phyloP scores from a whole-genome alignment of 2,329 filamentous ascomycete species.

The Alternaria panax region DNA sequence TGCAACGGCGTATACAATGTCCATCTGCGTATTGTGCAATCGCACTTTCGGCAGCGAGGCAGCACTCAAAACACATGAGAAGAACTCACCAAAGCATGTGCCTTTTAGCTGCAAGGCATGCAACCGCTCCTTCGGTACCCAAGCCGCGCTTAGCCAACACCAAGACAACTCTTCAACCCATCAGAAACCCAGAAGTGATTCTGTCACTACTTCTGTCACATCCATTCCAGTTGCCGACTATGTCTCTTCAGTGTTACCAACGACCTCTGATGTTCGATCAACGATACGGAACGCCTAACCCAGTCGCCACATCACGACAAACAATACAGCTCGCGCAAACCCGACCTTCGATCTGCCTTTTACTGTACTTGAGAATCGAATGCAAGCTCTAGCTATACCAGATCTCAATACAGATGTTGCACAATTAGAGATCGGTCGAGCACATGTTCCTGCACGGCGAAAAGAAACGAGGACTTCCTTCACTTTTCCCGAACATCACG shows the following conservation, averaged over 20 bases:
- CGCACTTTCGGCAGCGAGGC: conserved; percentile 2
- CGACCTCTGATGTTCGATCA: not conserved
- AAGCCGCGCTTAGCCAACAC: conserved; percentile 10
- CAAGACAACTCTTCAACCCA: conserved; percentile 5
- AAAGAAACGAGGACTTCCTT: conserved; percentile 3
- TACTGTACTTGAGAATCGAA: not conserved
- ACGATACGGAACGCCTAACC: not conserved
- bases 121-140: conserved; percentile 8
- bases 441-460: not conserved
- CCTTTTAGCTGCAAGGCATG: conserved; percentile 4
- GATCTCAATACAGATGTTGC: not conserved
- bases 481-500: conserved; percentile 12
- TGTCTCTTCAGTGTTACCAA: not conserved
- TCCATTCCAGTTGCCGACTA: not conserved
- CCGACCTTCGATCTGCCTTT: not conserved
- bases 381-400: conserved; percentile 1
- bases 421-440: not conserved
- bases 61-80: conserved; percentile 4
- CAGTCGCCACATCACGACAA: not conserved
- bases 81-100: conserved; percentile 9
- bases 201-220: not conserved
- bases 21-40: conserved; percentile 1
- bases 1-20: not conserved
- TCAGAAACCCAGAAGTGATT: conserved; percentile 2
- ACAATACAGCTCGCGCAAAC: not conserved